A percentile compares a stretch with the other conserved stretches of the same genome.
Conservation (phyloP, 2,329 filamentous ascomycete genomes). For the Curvularia eragrostidis region DNA sequence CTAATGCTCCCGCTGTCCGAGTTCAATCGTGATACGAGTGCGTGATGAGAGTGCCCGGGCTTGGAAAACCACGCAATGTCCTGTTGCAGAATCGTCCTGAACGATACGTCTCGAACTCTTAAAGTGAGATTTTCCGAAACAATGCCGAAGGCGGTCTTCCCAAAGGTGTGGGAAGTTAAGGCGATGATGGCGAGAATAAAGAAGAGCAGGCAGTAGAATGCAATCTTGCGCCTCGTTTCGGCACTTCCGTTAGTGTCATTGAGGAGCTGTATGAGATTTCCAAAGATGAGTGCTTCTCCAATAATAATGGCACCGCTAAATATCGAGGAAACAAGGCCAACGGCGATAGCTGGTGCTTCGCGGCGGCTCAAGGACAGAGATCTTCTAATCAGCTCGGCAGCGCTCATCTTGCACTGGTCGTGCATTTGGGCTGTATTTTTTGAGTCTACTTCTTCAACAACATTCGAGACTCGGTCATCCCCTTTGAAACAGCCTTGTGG, state of each 20-base stretch:
- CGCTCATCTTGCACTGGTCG: conserved; percentile 21
- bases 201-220: conserved; percentile 59
- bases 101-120: conserved; percentile 54
- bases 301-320: conserved; percentile 61
- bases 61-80: conserved; percentile 61
- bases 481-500: conserved; percentile 24
- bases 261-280: conserved; percentile 40
- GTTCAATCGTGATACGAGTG: conserved; percentile 55
- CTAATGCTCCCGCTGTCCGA: conserved; percentile 58
- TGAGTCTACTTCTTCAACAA: conserved; percentile 7
- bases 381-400: conserved; percentile 30
- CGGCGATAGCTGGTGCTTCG: conserved; percentile 48
- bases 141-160: conserved; percentile 57
- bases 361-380: conserved; percentile 43
- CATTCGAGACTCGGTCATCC: neutral
- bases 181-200: conserved; percentile 62
- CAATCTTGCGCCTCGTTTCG: conserved; percentile 38
- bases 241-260: conserved; percentile 31
- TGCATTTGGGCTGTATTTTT: neutral
- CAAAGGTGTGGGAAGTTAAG: conserved; percentile 53
- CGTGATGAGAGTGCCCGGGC: conserved; percentile 52
- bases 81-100: conserved; percentile 62
- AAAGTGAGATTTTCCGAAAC: conserved; percentile 56
- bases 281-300: conserved; percentile 55
- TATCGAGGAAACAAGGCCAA: conserved; percentile 55